Base-by-base conservation (phyloP, 2,329 filamentous ascomycete genomes). In the Colletotrichum somersetense region DNA sequence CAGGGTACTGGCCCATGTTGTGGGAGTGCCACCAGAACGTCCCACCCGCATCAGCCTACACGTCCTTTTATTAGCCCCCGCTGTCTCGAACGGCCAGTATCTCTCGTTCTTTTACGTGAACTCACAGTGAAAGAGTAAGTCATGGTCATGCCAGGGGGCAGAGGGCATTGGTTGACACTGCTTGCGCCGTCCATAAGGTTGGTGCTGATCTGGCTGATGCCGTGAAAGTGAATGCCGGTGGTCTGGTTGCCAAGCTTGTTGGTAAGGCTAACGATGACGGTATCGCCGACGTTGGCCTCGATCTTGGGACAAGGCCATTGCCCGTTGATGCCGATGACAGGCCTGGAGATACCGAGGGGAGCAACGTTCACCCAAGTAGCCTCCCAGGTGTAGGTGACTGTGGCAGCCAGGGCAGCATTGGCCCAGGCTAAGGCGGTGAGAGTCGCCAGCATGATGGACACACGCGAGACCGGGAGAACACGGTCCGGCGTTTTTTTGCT, bases 1-100 rank as follows among this genome's bases (percentile, higher is more conserved):
- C 91, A 0, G 90, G 89, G 75, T 92, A 92, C 76, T 92, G 90
- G 2, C 86, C 89, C 80, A 86, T 86, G 67, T 87, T 84, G 78
- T 92, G 91, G 0, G 89, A 91, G 79, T 93, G 91, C 83, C 83
- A 87, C 85, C 85, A 87, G 66, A 81, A 87, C 4, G 85, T 86
- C 7, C 85, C 85, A 3, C 83, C 77, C 14, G 75, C 74, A 69
- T 86, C 81, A 57, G 71, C 71, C 71, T 73, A 30, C 40, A 30
- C 7, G 2, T 2, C 18, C 40, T 33, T 30, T 26, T 16, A 33
- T 71, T 5, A 70, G 40, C 53, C n/a, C 10, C 2, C 0, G 10
- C 35, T 42, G 3, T 62, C 11, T 30, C 35, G 7, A 0, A 16
- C 16, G 14, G 38, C 20, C 18, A 10, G 7, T 20, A 23, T 50